phyloP scores from a whole-genome alignment of 306 rosid genomes.

The Sphenostylis stenocarpa region DNA sequence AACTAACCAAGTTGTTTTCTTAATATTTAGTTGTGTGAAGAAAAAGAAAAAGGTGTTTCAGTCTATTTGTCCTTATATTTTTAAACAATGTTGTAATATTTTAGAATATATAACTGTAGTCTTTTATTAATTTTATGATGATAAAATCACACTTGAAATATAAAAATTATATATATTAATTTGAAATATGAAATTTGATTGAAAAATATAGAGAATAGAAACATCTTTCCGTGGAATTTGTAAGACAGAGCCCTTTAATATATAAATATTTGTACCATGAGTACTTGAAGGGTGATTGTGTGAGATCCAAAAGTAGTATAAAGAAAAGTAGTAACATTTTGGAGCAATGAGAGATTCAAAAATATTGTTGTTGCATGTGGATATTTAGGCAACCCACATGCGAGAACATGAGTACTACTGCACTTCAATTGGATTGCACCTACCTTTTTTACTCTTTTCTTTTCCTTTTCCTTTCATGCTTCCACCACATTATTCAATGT shows the following conservation, averaged over 20 bases:
- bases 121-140: no score
- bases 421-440: conserved; percentile 18
- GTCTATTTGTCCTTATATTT: no score
- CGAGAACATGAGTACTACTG: conserved; percentile 28
- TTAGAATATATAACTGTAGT: no score
- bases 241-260: not conserved
- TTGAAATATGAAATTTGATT: no score
- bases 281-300: not conserved
- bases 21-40: no score
- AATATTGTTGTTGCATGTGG: no score
- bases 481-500: conserved; percentile 30
- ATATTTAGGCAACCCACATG: conserved; percentile 31
- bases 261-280: not conserved
- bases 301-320: conserved; percentile 8
- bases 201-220: no score
- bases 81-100: no score
- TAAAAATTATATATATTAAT: no score
- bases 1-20: no score
- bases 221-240: not conserved
- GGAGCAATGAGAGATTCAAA: not conserved
- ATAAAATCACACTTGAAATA: no score
- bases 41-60: no score
- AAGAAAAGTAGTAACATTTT: conserved; percentile 12
- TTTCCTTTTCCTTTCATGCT: not conserved
- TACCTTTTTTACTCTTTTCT: not conserved